phyloP scores from a whole-genome alignment of 495 filamentous ascomycete species.

The Penicillium steckii region DNA sequence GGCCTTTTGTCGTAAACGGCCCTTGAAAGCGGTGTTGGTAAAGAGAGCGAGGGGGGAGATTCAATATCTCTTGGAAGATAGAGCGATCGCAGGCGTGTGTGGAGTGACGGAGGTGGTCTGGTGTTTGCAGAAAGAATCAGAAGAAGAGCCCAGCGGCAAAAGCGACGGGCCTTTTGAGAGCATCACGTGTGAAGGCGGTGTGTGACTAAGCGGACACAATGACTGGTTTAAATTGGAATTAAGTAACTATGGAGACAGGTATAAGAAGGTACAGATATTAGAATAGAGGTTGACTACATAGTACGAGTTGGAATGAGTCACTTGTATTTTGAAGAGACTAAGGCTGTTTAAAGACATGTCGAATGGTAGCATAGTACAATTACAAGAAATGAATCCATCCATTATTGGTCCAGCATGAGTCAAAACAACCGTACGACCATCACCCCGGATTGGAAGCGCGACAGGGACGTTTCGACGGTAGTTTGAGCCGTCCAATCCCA shows the following conservation, averaged over 20 bases:
- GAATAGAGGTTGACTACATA: too few relatives aligned
- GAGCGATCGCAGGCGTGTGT: conserved; percentile 26
- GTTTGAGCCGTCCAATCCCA: not conserved
- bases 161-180: conserved; percentile 37
- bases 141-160: conserved; percentile 33
- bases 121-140: conserved; percentile 24
- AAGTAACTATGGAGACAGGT: not conserved
- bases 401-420: conserved; percentile 18
- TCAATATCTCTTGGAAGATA: conserved; percentile 35
- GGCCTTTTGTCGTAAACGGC: conserved; percentile 45
- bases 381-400: conserved; percentile 5
- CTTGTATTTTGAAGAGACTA: not conserved
- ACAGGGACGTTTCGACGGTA: not conserved
- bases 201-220: conserved; percentile 25
- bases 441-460: not conserved
- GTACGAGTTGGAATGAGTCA: not conserved
- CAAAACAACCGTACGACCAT: not conserved
- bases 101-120: conserved; percentile 20
- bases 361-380: not conserved
- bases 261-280: too few relatives aligned
- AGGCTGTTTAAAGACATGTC: not conserved
- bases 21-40: conserved; percentile 43
- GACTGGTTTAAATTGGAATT: not conserved
- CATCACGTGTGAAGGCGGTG: conserved; percentile 41
- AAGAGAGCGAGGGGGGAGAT: conserved; percentile 34